A percentile compares a stretch with the other conserved stretches of the same genome.
phyloP scores from a whole-genome alignment of 768 basidiomycete genomes.

The Termitomyces bulborhizus region DNA sequence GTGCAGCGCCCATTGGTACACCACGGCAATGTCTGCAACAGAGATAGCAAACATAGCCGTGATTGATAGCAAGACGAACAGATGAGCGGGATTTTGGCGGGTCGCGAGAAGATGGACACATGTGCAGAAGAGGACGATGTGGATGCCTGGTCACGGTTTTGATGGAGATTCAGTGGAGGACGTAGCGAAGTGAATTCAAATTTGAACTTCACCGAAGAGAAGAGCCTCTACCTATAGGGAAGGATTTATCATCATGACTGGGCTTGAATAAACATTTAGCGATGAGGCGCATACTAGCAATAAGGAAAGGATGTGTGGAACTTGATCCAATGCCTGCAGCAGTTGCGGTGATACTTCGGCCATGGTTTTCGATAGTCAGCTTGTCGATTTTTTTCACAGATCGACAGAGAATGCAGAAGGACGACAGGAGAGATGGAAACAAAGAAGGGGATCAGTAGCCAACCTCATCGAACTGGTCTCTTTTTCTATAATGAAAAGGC shows the following conservation, averaged over 20 bases:
- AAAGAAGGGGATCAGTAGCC: neutral
- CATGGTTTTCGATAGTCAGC: neutral
- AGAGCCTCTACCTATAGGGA: neutral
- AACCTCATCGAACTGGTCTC: neutral
- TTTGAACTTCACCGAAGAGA: neutral
- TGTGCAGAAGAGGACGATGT: conserved; percentile 1
- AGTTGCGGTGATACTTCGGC: neutral
- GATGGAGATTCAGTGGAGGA: neutral
- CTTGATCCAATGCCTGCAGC: neutral
- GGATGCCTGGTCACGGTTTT: neutral
- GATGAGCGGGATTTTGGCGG: neutral
- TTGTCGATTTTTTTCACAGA: neutral
- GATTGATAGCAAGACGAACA: neutral
- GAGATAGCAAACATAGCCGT: neutral
- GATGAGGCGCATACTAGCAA: neutral
- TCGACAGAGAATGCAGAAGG: neutral
- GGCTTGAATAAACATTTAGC: neutral
- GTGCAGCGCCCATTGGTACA: neutral
- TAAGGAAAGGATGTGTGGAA: neutral
- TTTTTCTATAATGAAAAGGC: too few species aligned
- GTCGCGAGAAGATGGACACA: neutral
- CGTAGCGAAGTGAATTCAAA: neutral
- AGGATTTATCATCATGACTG: neutral
- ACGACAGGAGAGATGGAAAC: neutral
- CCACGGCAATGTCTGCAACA: neutral